Conservation (phyloP, 805 yeast genomes). For the Millerozyma acaciae region DNA sequence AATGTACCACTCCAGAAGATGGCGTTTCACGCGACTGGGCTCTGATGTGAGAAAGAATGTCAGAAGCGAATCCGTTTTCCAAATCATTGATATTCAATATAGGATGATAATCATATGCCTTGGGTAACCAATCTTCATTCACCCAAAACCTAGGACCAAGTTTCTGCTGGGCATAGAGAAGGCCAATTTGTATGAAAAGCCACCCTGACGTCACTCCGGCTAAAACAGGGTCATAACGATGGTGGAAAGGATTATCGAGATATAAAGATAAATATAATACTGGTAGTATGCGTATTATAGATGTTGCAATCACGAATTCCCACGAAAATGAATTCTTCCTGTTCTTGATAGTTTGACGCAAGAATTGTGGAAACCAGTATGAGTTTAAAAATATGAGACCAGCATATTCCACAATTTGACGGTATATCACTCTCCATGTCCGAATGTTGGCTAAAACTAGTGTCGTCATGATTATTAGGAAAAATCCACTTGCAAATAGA, state of each 20-base stretch:
- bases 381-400: constrained; percentile 55
- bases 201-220: constrained; percentile 48
- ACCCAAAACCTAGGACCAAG: constrained; percentile 83
- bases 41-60: constrained; percentile 37
- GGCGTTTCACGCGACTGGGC: constrained; percentile 17
- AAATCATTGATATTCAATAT: constrained; percentile 54
- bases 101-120: constrained; percentile 82
- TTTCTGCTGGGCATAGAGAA: constrained; percentile 59
- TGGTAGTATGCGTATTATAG: constrained; percentile 61
- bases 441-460: constrained; percentile 54
- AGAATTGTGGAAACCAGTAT: constrained; percentile 86
- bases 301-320: constrained; percentile 71
- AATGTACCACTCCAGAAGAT: constrained; percentile 29
- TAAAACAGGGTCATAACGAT: constrained; percentile 55
- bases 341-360: constrained; percentile 70
- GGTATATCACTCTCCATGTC: constrained; percentile 57
- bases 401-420: constrained; percentile 56
- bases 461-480: constrained; percentile 31
- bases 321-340: constrained; percentile 61
- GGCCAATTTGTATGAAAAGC: constrained; percentile 54
- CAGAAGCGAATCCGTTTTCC: constrained; percentile 59
- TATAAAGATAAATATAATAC: constrained; percentile 55
- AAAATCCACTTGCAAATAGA: constrained; percentile 23
- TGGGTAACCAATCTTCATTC: constrained; percentile 70
- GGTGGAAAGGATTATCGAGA: constrained; percentile 62